Evolutionary conservation across 768 basidiomycete genomes (phyloP).

Genomic region (Naganishia friedmannii): DNA sequence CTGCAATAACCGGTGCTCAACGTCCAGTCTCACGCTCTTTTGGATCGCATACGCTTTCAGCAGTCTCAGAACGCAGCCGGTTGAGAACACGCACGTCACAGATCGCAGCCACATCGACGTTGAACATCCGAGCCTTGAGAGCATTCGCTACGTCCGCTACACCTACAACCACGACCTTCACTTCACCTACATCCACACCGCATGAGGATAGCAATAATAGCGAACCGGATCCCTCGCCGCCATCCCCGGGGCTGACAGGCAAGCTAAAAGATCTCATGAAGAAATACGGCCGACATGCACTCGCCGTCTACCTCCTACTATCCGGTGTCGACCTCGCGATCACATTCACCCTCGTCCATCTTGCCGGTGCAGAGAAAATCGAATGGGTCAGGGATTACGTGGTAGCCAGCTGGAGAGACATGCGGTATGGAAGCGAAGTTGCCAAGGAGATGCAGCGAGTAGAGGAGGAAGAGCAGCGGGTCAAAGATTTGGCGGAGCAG

Average conservation of each 20-base stretch:
- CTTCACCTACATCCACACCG: not conserved
- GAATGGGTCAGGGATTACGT: conserved; percentile 59
- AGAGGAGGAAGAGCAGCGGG: conserved; percentile 29
- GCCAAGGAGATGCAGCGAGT: conserved; percentile 27
- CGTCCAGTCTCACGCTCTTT: not conserved
- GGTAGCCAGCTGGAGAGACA: conserved; percentile 46
- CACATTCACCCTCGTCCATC: conserved; percentile 76
- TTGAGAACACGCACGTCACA: not conserved
- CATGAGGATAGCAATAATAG: not conserved
- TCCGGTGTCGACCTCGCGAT: conserved; percentile 76
- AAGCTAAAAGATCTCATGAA: conserved; percentile 74
- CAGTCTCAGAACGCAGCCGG: not conserved
- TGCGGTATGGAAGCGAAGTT: conserved; percentile 35
- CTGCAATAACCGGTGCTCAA: not conserved
- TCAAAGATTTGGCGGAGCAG: conserved; percentile 28
- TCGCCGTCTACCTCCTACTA: conserved; percentile 79
- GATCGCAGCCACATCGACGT: not conserved
- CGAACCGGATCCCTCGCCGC: conserved; percentile 1
- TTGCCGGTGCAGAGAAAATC: conserved; percentile 87
- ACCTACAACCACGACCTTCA: not conserved
- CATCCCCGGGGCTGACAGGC: conserved; percentile 3
- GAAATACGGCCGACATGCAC: conserved; percentile 91
- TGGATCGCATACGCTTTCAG: not conserved
- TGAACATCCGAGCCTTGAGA: not conserved
- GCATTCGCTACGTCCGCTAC: not conserved